Evolutionary conservation across 768 basidiomycete species (phyloP), one percentile per base, ranked within the genome.

Genomic region (Auriscalpium microsporum): DNA sequence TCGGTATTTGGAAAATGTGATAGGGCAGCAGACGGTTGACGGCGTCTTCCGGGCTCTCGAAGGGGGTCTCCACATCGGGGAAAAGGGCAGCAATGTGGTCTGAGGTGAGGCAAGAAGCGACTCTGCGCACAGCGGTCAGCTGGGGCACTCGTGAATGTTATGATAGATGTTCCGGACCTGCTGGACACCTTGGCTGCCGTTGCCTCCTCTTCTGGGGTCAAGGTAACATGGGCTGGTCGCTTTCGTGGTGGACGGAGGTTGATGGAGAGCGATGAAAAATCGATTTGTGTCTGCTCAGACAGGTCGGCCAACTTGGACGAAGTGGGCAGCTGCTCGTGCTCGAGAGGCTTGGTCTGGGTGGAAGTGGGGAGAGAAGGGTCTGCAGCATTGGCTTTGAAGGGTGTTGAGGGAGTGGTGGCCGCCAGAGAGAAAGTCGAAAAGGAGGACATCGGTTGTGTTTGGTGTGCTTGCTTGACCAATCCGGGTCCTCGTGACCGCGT

Each of bases 11-110:
- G 60, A 84, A 89, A 50, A 91, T 69, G 63, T 92, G 90, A 62
- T 88, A 91, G 0, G 90, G 88, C 19, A 91, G 72, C 19, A 92
- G 73, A 50, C 88, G 78, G n/a, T 79, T 76, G 21, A 90, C 74
- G 3, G 75, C 84, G 64, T 92, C 90, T 6, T 69, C 64, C 9
- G 73, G 68, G 62, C 87, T 81, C 13, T 62, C 58, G 61, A 92
- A 92, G 2, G 88, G 83, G 1, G 81, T 75, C 50, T 90, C 86
- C 38, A 79, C 74, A 60, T 90, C 84, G 40, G 87, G 87, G 51
- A 80, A 75, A 50, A 81, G 62, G 14, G 79, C 79, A 14, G 75
- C 70, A 42, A 73, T 71, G 53, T 90, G 88, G 67, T 92, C 89
- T 37, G 75, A 70, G 1, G 76, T 76, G 50, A 90, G 72, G 60